Evolutionary conservation across 495 filamentous ascomycete species (phyloP).

Genomic region (Neurospora sp.): DNA sequence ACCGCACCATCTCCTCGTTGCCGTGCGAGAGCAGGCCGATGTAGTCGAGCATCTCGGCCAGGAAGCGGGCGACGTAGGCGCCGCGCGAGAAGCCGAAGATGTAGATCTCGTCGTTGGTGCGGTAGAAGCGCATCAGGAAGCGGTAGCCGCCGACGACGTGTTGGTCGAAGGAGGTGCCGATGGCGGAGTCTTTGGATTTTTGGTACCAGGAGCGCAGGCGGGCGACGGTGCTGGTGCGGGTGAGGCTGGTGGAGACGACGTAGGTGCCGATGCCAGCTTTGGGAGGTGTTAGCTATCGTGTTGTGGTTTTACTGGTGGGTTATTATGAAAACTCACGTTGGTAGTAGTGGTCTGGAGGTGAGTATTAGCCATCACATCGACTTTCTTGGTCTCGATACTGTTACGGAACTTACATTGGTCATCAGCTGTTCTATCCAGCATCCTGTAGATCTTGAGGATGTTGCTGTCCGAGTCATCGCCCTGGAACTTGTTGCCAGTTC

Average conservation of each 20-base stretch:
- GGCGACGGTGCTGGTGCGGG: constrained; percentile 52
- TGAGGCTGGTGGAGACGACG: constrained; percentile 55
- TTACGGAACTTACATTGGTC: constrained; percentile 37
- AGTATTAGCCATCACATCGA: constrained; percentile 1
- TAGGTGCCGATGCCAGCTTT: constrained; percentile 79
- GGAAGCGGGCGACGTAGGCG: constrained; percentile 77
- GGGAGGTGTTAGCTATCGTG: constrained; percentile 22
- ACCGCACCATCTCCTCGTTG: constrained; percentile 79
- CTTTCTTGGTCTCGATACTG: too few species aligned
- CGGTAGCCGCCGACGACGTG: constrained; percentile 82
- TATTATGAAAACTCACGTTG: constrained; percentile 38
- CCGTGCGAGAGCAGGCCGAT: constrained; percentile 69
- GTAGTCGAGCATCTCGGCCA: constrained; percentile 80
- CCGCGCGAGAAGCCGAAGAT: constrained; percentile 82
- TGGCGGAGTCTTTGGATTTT: constrained; percentile 76
- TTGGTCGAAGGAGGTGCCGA: constrained; percentile 74
- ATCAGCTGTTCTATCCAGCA: constrained; percentile 44
- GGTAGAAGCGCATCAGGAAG: constrained; percentile 82
- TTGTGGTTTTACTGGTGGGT: neutral
- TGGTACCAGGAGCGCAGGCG: constrained; percentile 64
- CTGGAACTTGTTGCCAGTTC: constrained; percentile 79
- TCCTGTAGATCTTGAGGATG: constrained; percentile 76
- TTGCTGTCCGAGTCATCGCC: constrained; percentile 79
- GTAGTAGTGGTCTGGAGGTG: constrained; percentile 51
- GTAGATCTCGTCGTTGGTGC: constrained; percentile 67